Base-by-base conservation (phyloP, 176 grass and related monocot genomes). In the Pharus latifolius region DNA sequence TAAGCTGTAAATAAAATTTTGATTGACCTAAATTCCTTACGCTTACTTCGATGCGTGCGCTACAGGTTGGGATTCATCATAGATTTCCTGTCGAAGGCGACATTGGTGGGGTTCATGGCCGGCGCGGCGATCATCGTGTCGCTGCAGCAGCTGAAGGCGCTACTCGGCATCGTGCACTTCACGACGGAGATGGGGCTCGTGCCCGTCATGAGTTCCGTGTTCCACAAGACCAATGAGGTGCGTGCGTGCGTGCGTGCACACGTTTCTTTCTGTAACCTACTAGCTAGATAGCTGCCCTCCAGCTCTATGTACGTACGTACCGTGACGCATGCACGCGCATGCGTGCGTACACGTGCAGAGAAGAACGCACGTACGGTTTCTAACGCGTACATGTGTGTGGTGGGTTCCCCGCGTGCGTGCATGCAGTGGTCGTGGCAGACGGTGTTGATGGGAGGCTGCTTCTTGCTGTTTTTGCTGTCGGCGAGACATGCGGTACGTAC, bases 361-460 rank as follows among this genome's bases (percentile, higher is more conserved):
- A 7, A 3, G 25, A 33, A 51, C 17, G 28, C 41, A 60, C 3
- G 9, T 1, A 20, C 17, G 1, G 40, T 35, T 2, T 6, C n/a
- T n/a, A n/a, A n/a, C 22, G 28, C 20, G 17, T 10, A 1, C 33
- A 13, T 5, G 9, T 46, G 4, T 44, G 0, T 7, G 14, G 25
- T 72, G 65, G 42, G 12, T 16, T 52, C 3, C n/a, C 13, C 19
- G 37, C 25, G 69, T 73, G 40, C 19, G 5, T 12, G 26, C 9
- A 25, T 70, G 85, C 90, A 96, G 89, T 98, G 87, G 94, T 98
- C 94, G 32, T 93, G 94, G 94, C 94, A 90, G 78, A 90, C 94
- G 61, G 56, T 90, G 17, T 57, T 92, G 52, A 98, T 93, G 94
- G 94, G 89, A 4, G 48, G 58, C 1, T 88, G 69, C 78, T 98